Base-by-base conservation (phyloP, 352 stramenopile genomes). In the Phytophthora pluvialis region DNA sequence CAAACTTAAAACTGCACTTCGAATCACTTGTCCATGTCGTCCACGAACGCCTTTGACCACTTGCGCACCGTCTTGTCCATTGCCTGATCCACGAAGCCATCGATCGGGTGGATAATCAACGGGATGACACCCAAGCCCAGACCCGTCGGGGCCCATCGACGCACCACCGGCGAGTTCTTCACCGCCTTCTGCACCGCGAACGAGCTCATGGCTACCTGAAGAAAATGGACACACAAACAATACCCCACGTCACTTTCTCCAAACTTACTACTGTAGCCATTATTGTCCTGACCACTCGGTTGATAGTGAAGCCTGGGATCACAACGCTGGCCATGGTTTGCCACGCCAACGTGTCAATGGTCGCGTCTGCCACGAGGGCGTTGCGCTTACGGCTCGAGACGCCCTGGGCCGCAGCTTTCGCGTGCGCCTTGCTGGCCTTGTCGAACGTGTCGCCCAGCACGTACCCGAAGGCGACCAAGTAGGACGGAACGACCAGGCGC, bases 21-120 rank as follows among this genome's bases (percentile, higher is more conserved):
- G 25, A 32, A 28, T 54, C 28, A 64, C 45, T 77, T 58, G 44
- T 78, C 75, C 28, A 75, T 61, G 12, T 60, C 60, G 5, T 75
- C 44, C 5, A 81, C 8, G 25, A 75, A 75, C 2, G 64, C 46
- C 11, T 57, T 62, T 2, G 73, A 60, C 81, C 79, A 88, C 45
- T 85, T 74, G 54, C 79, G 79, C 26, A 78, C 76, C 16, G 77
- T 77, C 35, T 59, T 61, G 60, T 90, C 80, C 80, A 91, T 89
- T 9, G 71, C 52, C 3, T 46, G 44, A 50, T 91, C 80, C 7
- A 91, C 83, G 7, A 89, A 73, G 38, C 66, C 48, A 73, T 97
- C 89, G 39, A 97, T 90, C 21, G 90, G 90, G 62, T 93, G 82
- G 56, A 97, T 86, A 62, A 97, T 97, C 42, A 97, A 70, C 2